Evolutionary conservation across 2,329 filamentous ascomycete species (phyloP), one percentile per base, ranked within the genome.

Genomic region (Colletotrichum sp.): DNA sequence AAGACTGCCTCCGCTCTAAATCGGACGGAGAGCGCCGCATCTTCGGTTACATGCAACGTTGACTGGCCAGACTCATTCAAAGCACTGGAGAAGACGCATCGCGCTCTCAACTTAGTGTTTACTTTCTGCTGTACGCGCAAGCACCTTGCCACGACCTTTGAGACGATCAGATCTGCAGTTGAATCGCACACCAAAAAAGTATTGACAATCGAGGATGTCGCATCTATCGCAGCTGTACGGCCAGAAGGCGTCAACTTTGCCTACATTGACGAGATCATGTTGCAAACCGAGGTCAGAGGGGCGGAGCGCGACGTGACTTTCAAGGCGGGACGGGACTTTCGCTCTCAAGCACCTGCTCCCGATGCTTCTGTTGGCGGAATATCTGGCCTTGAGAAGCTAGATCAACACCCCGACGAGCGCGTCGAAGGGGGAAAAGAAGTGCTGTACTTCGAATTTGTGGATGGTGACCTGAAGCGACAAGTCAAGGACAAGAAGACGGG

Each of bases 61-160:
- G 85, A 87, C 65, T 98, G 96, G 96, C 96, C 96, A 1, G 89
- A 91, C 2, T 88, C 90, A 62, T 95, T 99, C 83, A 93, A 92
- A 72, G 87, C 89, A 57, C 89, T 99, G 11, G 92, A 94, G 30
- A 93, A 93, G 82, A 94, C 93, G 0, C 95, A 99, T 83, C 91
- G 93, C 77, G 96, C 97, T 2, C 86, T 99, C 76, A 99, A 98
- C 80, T 87, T 99, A 3, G 95, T 99, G 1, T 98, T 95, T 80
- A 99, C 97, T 0, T 99, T 99, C 82, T 98, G 95, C 86, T 97
- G 93, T 82, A 96, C 96, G 2, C 93, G 97, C 62, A 98, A 98
- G 82, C 95, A 99, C 80, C 90, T 99, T 32, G 93, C 95, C 1
- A 99, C 97, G 0, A 98, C 96, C 0, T 95, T 98, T 79, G 94